Evolutionary conservation across 352 stramenopile genomes (phyloP), one percentile per base, ranked within the genome.

Genomic region (Pythium dissotocum): DNA sequence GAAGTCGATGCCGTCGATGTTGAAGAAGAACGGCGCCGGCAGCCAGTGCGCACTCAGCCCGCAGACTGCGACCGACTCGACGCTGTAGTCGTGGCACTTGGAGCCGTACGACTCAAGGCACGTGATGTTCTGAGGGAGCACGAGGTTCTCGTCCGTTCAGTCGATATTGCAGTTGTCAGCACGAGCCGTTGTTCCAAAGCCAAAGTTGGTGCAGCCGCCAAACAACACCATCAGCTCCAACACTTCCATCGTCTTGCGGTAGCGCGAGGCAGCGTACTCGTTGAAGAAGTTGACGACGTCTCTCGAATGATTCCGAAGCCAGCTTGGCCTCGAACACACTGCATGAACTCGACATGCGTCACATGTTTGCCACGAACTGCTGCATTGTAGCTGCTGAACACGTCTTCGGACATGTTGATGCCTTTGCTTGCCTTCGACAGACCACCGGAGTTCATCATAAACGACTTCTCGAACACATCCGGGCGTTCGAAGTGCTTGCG

Each of bases 341-440:
- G 89, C 79, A 95, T 95, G 21, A 95, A 95, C 69, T 97, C 89
- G 13, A 90, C 63, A 66, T 95, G 88, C 1, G 85, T 93, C 30
- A 95, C 82, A 13, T 84, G 73, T 44, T 89, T 87, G 14, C 89
- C 89, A 63, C 89, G 83, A 57, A 97, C 72, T 6, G 83, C 78
- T 28, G 79, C 78, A 48, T 95, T 95, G 75, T 95, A 97, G 7
- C 89, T 87, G 72, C 82, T 89, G 57, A 97, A 97, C 5, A 95
- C 88, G 79, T 96, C 89, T 73, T 97, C 89, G 0, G 87, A 96
- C 63, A 97, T 61, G 76, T 97, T 94, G 72, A 96, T 94, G n/a
- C 89, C 87, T 40, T 88, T 88, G 65, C 82, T 94, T 2, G 89
- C 87, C 75, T 95, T 97, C 24, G 88, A 93, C 16, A 94, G 84